Base-by-base conservation (phyloP, 169 alveolate genomes). In the Condylostoma magnum region DNA sequence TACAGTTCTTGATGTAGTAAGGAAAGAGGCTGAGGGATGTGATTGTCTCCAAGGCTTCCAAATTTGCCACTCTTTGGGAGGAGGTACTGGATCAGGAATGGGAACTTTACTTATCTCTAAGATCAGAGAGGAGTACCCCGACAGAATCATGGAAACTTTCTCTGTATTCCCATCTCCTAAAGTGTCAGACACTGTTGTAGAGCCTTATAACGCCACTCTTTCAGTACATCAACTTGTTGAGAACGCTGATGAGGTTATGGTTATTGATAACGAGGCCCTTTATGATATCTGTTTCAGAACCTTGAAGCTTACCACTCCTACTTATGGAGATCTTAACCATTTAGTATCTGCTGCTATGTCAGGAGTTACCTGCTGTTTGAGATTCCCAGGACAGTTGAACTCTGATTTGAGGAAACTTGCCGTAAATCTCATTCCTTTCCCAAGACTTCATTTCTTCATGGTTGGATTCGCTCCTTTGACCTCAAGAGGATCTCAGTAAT, bases 31-130 rank as follows among this genome's bases (percentile, higher is more conserved):
- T 41, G 99, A 97, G 87, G 98, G 98, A 48, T 96, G 99, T 82
- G 99, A 97, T 88, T 97, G 99, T 87, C 86, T 97, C 51, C 98
- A 97, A 86, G 99, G 99, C 37, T 97, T 97, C 95, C 98, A 97
- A 84, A 89, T 97, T 63, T 92, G 98, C 52, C 99, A 97, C 95
- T 96, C 99, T 25, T 91, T 97, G 71, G 99, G 99, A 56, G 99
- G 99, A 65, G 99, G 99, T 82, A 97, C 99, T 20, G 99, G 99
- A 46, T 91, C 98, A 36, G 99, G 99, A 58, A 96, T 97, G 99
- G 99, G 99, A 51, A 97, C 99, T 31, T 87, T 97, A 60, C 77
- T 95, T 82, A 95, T 95, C 89, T 91, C 98, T 82, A 96, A 96
- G 89, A 93, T 97, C 87, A 94, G 99, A 71, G 99, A 97, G 83